phyloP scores from a whole-genome alignment of 345 rosid genomes.

The Xanthoceras sorbifolium region DNA sequence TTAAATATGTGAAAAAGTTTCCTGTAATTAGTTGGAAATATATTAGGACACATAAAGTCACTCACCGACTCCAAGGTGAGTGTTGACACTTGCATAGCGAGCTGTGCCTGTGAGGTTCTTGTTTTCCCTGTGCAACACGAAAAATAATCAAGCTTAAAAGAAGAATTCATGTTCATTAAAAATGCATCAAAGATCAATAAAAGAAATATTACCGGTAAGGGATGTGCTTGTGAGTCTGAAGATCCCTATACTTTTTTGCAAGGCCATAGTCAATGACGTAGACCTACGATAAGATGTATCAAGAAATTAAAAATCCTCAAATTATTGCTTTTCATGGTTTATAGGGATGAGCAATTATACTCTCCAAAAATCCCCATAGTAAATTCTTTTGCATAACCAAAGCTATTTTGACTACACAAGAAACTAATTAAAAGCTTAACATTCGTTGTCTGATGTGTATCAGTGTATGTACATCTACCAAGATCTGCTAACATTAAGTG shows the following conservation, averaged over 20 bases:
- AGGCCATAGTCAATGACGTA: constrained; percentile 85
- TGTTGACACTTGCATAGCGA: constrained; percentile 89
- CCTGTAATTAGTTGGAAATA: constrained; percentile 14
- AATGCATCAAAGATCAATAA: constrained; percentile 15
- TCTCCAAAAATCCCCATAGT: not conserved
- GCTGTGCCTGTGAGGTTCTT: constrained; percentile 92
- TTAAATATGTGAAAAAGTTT: constrained; percentile 5
- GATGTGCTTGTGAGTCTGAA: constrained; percentile 87
- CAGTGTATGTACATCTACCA: not conserved
- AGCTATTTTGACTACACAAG: not conserved
- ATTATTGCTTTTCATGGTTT: not conserved
- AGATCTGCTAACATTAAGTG: not conserved
- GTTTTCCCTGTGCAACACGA: constrained; percentile 63
- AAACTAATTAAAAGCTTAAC: not conserved
- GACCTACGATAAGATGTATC: constrained; percentile 44
- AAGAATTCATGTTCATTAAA: constrained; percentile 11
- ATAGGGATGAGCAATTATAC: not conserved
- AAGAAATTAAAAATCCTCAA: not conserved
- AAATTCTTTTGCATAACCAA: not conserved
- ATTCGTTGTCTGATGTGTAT: not conserved
- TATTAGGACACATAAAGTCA: constrained; percentile 2
- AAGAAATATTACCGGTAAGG: constrained; percentile 59
- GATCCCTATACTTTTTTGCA: constrained; percentile 89
- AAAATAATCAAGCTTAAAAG: constrained; percentile 3
- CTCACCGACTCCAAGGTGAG: constrained; percentile 86